These are phyloP conservation scores for Ustulina deusta DNA, from an alignment of 2,329 filamentous ascomycete genomes.

Conservation along the genomic window DNA sequence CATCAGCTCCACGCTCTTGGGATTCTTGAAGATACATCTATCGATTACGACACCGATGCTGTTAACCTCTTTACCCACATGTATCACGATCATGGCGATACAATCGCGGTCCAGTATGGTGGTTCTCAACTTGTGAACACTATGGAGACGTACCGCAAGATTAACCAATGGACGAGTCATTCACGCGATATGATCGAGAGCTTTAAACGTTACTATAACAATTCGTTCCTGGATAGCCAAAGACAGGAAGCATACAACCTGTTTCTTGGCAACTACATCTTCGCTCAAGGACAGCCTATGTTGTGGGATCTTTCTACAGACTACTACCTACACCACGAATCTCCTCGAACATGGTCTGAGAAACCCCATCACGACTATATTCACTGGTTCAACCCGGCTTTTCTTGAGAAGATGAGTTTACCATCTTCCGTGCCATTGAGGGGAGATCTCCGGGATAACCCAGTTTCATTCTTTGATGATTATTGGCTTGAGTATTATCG, in stretches of 20 bases:
- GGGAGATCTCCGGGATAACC: slow-evolving; percentile 55
- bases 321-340: slow-evolving; percentile 93
- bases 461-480: slow-evolving; percentile 79
- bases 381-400: slow-evolving; percentile 83
- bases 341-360: slow-evolving; percentile 79
- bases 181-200: slow-evolving; percentile 99
- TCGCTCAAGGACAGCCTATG: slow-evolving; percentile 88
- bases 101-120: slow-evolving; percentile 96
- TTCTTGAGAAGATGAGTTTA: slow-evolving; percentile 73
- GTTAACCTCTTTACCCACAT: slow-evolving; percentile 98
- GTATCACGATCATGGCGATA: slow-evolving; percentile 98
- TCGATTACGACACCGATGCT: slow-evolving; percentile 95
- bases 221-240: slow-evolving; percentile 97
- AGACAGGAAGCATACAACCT: slow-evolving; percentile 98
- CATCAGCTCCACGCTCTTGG: slow-evolving; percentile 93
- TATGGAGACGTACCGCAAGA: slow-evolving; percentile 98
- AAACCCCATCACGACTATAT: slow-evolving; percentile 79
- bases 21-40: slow-evolving; percentile 79
- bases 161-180: slow-evolving; percentile 98
- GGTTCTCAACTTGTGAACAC: slow-evolving; percentile 98
- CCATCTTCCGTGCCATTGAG: slow-evolving; percentile 61
- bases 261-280: slow-evolving; percentile 96
- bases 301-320: slow-evolving; percentile 96
- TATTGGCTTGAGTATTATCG: slow-evolving; percentile 99
- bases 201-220: slow-evolving; percentile 99